Base-by-base conservation (phyloP, 2,329 filamentous ascomycete genomes). In the Hypoxylon sp. region DNA sequence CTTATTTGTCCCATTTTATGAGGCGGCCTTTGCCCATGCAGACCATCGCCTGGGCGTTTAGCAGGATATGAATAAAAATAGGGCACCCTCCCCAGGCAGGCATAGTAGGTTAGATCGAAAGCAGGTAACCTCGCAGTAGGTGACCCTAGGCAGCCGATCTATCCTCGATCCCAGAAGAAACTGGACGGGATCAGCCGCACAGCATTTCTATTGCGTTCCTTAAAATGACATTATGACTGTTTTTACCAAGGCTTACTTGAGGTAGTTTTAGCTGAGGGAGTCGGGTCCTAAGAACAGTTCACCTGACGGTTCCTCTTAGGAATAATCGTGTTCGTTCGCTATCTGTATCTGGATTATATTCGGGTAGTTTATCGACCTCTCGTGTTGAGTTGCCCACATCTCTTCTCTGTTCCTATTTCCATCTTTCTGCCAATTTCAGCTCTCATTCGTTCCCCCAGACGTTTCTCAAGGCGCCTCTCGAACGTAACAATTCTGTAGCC, bases 161-260 rank as follows among this genome's bases (percentile, higher is more conserved):
- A n/a, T 64, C 57, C 53, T 60, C 51, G 59, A 37, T 58, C 53
- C 64, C 51, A 61, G 28, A 56, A 49, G 49, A 50, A 52, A 65
- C 56, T 59, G 59, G 58, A 64, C 71, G 71, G 73, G 70, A 76
- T 75, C 74, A 76, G 73, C 73, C 74, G 73, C 74, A 74, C 68
- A 68, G 56, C 68, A 69, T 62, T 57, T 43, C 57, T 11, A 56
- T 57, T 37, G 41, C 48, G 49, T 64, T 54, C 57, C 69, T 72
- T 64, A 68, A 73, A 72, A 72, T 70, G 67, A 68, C 59, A 71
- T 74, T 65, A 72, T 74, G 72, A 73, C 68, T 73, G 66, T 71
- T 67, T 68, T 65, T 57, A 57, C 37, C 58, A 52, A 58, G 56
- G 63, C 65, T 62, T 65, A 64, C 56, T 41, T 66, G 59, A 62